Conservation (phyloP, 306 rosid genomes). For the Oxytropis ochrocephala region DNA sequence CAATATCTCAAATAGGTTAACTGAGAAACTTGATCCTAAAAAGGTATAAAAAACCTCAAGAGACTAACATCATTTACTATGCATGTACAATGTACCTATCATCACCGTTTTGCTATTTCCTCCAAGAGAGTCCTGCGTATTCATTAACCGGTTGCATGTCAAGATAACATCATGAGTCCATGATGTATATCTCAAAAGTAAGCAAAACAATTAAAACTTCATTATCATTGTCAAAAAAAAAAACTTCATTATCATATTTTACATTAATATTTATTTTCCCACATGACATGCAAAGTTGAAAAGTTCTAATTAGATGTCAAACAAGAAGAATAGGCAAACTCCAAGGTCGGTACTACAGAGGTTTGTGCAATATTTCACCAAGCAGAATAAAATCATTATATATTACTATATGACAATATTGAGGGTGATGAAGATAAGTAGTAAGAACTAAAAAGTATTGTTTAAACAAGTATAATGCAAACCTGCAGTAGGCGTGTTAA, state of each 20-base stretch:
- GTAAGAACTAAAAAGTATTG: not conserved
- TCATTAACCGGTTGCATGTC: conserved; percentile 22
- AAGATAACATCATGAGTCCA: conserved; percentile 7
- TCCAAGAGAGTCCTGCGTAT: conserved; percentile 83
- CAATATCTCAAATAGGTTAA: conserved; percentile 7
- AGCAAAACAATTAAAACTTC: not conserved
- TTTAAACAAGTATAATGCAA: not conserved
- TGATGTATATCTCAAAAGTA: not conserved
- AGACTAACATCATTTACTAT: not conserved
- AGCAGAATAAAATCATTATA: not conserved
- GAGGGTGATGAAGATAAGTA: not conserved
- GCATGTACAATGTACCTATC: conserved; percentile 59
- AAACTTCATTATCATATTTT: conserved; percentile 1
- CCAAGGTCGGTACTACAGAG: no score
- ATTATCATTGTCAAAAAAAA: no score
- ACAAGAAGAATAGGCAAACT: not conserved
- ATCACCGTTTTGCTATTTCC: conserved; percentile 98
- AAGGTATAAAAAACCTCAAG: not conserved
- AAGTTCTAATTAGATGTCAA: not conserved
- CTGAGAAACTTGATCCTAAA: not conserved
- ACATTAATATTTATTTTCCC: not conserved
- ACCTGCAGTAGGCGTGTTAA: conserved; percentile 90
- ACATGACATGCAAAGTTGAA: not conserved
- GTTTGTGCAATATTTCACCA: no score
- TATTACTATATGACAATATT: not conserved